These are phyloP conservation scores for Fragaria iinumae DNA, from an alignment of 306 rosid species.

Conservation along the genomic window DNA sequence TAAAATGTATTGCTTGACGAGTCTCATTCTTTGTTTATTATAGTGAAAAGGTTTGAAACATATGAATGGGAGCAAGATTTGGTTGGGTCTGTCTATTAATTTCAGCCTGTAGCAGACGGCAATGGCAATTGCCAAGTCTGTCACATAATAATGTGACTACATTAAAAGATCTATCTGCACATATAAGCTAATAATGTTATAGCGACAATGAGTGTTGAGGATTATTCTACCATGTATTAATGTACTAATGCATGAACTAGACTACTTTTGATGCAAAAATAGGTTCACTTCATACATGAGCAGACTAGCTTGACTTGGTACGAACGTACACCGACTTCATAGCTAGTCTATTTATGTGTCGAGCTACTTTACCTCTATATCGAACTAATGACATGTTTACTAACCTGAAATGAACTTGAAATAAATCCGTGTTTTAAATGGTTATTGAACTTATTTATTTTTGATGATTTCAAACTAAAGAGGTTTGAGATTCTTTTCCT, in stretches of 20 bases:
- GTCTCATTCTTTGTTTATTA: background rate
- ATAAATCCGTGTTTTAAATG: too few relatives aligned
- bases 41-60: background rate
- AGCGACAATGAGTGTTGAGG: background rate
- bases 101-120: background rate
- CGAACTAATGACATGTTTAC: too few relatives aligned
- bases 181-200: too few relatives aligned
- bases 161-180: background rate
- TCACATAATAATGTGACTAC: background rate
- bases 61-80: conserved; percentile 15
- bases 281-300: too few relatives aligned
- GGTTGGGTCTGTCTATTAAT: background rate
- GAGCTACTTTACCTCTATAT: too few relatives aligned
- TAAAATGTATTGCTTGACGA: background rate
- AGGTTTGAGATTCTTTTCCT: background rate
- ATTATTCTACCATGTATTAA: too few relatives aligned
- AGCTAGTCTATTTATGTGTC: too few relatives aligned
- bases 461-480: background rate
- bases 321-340: too few relatives aligned
- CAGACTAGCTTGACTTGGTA: too few relatives aligned
- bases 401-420: too few relatives aligned
- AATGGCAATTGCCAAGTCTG: background rate
- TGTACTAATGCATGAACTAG: too few relatives aligned
- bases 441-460: background rate
- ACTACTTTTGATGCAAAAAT: background rate